Percentiles rank a stretch among this genome's conserved stretches.
phyloP scores from a whole-genome alignment of 2,329 filamentous ascomycete species.

The Microdochium trichocladiopsis region DNA sequence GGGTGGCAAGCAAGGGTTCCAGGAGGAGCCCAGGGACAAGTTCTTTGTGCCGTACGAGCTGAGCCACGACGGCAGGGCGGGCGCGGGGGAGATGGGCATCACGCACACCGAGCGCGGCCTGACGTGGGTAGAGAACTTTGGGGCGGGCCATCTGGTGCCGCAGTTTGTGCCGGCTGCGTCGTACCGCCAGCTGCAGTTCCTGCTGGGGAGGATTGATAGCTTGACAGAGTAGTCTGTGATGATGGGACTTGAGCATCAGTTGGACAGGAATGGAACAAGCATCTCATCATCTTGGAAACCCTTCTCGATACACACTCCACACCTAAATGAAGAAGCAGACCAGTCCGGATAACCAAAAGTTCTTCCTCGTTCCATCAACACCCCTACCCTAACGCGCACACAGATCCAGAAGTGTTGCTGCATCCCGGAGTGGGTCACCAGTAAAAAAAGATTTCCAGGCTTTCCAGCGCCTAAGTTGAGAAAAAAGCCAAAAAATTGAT shows the following conservation, averaged over 20 bases:
- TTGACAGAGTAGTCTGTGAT: neutral
- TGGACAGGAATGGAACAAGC: neutral
- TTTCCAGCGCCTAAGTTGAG: neutral
- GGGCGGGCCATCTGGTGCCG: conserved; percentile 61
- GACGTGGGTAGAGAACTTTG: conserved; percentile 58
- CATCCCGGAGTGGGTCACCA: too few species aligned
- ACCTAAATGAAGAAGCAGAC: too few species aligned
- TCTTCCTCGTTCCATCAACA: too few species aligned
- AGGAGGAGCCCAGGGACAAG: conserved; percentile 47
- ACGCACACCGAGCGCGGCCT: conserved; percentile 69
- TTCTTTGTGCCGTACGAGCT: conserved; percentile 64
- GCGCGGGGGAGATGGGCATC: conserved; percentile 61
- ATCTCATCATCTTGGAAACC: too few species aligned
- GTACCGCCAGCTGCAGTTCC: conserved; percentile 67
- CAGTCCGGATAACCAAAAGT: too few species aligned
- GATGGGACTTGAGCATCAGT: neutral
- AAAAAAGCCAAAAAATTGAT: neutral
- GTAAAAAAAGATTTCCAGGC: too few species aligned
- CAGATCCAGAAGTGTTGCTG: too few species aligned
- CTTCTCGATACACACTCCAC: too few species aligned
- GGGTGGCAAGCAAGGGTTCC: conserved; percentile 66
- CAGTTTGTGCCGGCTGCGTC: conserved; percentile 63
- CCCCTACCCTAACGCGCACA: too few species aligned
- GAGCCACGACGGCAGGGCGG: conserved; percentile 38
- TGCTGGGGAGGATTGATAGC: conserved; percentile 59